phyloP scores from a whole-genome alignment of 805 yeast species.

The Komagataella ulmi region DNA sequence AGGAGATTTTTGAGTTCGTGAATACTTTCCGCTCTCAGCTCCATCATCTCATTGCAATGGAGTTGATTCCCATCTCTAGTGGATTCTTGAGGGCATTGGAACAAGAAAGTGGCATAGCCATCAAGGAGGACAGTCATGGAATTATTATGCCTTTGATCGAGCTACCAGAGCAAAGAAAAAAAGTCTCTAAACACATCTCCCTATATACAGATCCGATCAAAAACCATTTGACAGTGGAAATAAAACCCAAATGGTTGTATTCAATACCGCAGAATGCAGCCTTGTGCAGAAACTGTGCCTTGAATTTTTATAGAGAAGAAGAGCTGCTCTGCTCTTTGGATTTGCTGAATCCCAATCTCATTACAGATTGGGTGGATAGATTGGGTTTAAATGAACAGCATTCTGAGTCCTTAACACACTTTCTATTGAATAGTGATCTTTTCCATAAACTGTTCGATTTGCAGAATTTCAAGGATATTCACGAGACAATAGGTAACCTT shows the following conservation, averaged over 20 bases:
- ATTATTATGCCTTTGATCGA: slow-evolving; percentile 11
- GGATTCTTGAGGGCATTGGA: not conserved
- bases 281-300: slow-evolving; percentile 33
- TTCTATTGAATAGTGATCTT: not conserved
- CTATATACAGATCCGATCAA: slow-evolving; percentile 5
- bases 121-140: slow-evolving; percentile 10
- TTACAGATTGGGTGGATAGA: slow-evolving; percentile 22
- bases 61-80: slow-evolving; percentile 4
- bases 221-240: slow-evolving; percentile 19
- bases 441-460: slow-evolving; percentile 12
- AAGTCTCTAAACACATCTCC: slow-evolving; percentile 13
- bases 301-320: slow-evolving; percentile 4
- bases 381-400: not conserved
- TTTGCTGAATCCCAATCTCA: slow-evolving; percentile 17
- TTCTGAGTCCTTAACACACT: not conserved
- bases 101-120: not conserved
- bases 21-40: slow-evolving; percentile 7
- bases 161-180: slow-evolving; percentile 2
- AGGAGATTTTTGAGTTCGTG: slow-evolving; percentile 27
- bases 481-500: slow-evolving; percentile 15
- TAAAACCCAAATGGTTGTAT: slow-evolving; percentile 42
- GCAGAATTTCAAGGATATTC: slow-evolving; percentile 20
- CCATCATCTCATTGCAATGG: slow-evolving; percentile 8
- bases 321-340: slow-evolving; percentile 23
- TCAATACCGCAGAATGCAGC: slow-evolving; percentile 14